Evolutionary conservation across 2,329 filamentous ascomycete genomes (phyloP).

Genomic region (Clonostachys rosea): DNA sequence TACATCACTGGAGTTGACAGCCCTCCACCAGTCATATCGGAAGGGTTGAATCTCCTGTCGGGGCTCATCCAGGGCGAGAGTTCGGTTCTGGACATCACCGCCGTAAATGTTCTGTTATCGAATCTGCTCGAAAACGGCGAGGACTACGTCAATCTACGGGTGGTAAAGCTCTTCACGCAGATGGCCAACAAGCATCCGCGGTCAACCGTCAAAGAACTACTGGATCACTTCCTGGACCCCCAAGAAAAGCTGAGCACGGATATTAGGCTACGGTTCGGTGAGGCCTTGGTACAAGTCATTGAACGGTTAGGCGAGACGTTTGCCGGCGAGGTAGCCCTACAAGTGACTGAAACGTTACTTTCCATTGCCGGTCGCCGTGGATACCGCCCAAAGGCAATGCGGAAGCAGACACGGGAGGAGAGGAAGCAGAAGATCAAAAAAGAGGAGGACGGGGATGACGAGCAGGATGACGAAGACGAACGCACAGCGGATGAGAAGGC

Average conservation of each 20-base stretch:
- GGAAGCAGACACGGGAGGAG: slow-evolving; percentile 47
- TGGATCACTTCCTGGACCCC: slow-evolving; percentile 64
- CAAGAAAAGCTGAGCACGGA: slow-evolving; percentile 56
- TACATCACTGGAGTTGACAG: slow-evolving; percentile 60
- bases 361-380: slow-evolving; percentile 61
- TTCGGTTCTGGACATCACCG: slow-evolving; percentile 61
- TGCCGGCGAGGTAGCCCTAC: slow-evolving; percentile 42
- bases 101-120: slow-evolving; percentile 58
- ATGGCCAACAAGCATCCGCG: slow-evolving; percentile 58
- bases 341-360: slow-evolving; percentile 54
- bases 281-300: slow-evolving; percentile 61
- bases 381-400: slow-evolving; percentile 53
- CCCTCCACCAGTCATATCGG: slow-evolving; percentile 61
- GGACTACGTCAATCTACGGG: slow-evolving; percentile 67
- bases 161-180: slow-evolving; percentile 60
- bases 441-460: slow-evolving; percentile 32
- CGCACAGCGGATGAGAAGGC: slow-evolving; percentile 33
- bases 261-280: slow-evolving; percentile 62
- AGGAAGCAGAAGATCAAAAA: slow-evolving; percentile 43
- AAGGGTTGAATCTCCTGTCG: slow-evolving; percentile 58
- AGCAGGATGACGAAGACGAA: slow-evolving; percentile 40
- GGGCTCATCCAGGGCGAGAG: slow-evolving; percentile 49
- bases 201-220: slow-evolving; percentile 55
- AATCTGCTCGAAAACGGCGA: slow-evolving; percentile 62
- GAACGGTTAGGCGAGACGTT: slow-evolving; percentile 55